These are phyloP conservation scores for Metrosideros polymorpha DNA, from an alignment of 441 rosid genomes.

Conservation along the genomic window DNA sequence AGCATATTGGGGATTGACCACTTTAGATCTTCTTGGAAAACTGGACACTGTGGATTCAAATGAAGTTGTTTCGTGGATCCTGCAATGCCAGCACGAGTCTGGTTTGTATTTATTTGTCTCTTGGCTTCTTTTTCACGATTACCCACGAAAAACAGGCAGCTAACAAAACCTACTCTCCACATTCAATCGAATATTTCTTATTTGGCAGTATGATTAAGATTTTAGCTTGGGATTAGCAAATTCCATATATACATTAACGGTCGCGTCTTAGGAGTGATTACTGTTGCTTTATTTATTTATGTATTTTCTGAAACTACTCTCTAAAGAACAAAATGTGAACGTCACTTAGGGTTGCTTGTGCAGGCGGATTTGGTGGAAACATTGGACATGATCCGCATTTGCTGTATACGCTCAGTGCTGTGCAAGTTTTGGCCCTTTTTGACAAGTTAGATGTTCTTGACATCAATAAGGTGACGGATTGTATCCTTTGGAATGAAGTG, in stretches of 20 bases:
- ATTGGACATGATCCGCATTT: conserved; percentile 87
- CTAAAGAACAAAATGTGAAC: not conserved
- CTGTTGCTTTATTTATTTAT: not conserved
- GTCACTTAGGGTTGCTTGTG: not conserved
- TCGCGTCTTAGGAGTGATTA: not conserved
- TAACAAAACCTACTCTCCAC: not conserved
- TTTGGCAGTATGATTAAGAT: not conserved
- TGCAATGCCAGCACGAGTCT: conserved; percentile 74
- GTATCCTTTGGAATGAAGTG: conserved; percentile 47
- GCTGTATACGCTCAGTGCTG: conserved; percentile 75
- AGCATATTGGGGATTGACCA: conserved; percentile 85
- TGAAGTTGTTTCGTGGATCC: conserved; percentile 68
- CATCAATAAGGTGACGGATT: conserved; percentile 49
- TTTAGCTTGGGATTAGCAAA: not conserved
- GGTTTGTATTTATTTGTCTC: conserved; percentile 25
- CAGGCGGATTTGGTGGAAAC: conserved; percentile 95
- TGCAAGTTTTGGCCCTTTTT: conserved; percentile 79
- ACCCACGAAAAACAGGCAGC: not conserved
- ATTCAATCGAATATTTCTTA: not conserved
- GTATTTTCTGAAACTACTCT: not conserved
- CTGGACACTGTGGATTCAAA: conserved; percentile 42
- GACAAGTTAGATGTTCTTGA: conserved; percentile 66
- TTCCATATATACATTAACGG: not conserved
- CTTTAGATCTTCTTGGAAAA: conserved; percentile 72
- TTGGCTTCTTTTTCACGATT: not conserved